Evolutionary conservation across 2,329 filamentous ascomycete genomes (phyloP).

Genomic region (Fusarium sp.): DNA sequence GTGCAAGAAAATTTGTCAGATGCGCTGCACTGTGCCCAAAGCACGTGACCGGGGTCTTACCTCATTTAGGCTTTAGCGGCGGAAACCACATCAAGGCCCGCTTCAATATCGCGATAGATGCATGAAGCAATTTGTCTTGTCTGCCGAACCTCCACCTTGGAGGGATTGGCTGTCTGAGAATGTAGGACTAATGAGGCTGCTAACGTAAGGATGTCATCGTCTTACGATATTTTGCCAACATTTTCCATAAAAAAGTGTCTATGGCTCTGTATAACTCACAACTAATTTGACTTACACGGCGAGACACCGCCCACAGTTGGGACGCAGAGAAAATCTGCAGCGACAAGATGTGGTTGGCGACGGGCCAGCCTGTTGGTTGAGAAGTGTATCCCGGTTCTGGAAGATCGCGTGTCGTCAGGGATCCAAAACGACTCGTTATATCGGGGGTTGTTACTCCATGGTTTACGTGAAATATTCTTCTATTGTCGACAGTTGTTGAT

Average conservation of each 20-base stretch:
- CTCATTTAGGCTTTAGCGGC: constrained; percentile 35
- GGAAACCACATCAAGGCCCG: constrained; percentile 26
- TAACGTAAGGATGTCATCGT: constrained; percentile 20
- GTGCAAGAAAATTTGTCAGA: constrained; percentile 49
- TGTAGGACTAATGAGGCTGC: constrained; percentile 17
- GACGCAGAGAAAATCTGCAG: constrained; percentile 1
- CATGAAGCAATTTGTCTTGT: constrained; percentile 41
- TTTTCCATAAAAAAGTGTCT: background rate
- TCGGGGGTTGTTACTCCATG: constrained; percentile 9
- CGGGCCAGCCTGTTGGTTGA: constrained; percentile 17
- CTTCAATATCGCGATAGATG: constrained; percentile 46
- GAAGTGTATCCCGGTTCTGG: constrained; percentile 30
- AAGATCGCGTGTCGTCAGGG: constrained; percentile 41
- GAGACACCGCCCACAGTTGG: background rate
- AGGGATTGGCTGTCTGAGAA: constrained; percentile 14
- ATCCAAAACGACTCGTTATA: constrained; percentile 18
- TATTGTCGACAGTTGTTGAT: background rate
- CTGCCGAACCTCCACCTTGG: constrained; percentile 11
- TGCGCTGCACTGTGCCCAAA: constrained; percentile 39
- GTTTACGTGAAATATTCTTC: constrained; percentile 2
- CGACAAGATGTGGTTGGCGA: constrained; percentile 4
- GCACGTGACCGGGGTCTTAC: constrained; percentile 46
- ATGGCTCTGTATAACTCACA: background rate
- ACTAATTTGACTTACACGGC: background rate
- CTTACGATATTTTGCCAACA: background rate